Evolutionary conservation across 2,329 filamentous ascomycete species (phyloP).

Genomic region (Passalora sequoiae): DNA sequence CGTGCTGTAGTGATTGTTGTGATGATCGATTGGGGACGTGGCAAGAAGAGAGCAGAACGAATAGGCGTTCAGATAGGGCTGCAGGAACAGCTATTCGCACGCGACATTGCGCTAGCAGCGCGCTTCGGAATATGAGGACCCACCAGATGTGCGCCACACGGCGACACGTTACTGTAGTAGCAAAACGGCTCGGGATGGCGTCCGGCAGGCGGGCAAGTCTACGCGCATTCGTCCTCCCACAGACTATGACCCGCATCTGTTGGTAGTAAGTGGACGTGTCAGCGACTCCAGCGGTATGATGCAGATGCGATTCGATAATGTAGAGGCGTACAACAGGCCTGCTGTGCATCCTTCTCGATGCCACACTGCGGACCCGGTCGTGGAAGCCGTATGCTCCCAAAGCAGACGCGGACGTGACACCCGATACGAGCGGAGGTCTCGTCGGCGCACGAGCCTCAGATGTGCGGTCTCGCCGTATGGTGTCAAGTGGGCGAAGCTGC

Average conservation of each 20-base stretch:
- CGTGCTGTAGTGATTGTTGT: neutral
- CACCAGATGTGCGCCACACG: too few species aligned
- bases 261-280: neutral
- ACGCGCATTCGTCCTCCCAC: neutral
- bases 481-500: neutral
- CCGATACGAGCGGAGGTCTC: neutral
- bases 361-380: neutral
- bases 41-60: neutral
- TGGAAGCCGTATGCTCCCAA: neutral
- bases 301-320: slow-evolving; percentile 3
- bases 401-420: neutral
- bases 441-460: neutral
- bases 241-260: neutral
- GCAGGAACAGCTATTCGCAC: slow-evolving; percentile 7
- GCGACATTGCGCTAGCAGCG: slow-evolving; percentile 4
- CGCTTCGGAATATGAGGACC: too few species aligned
- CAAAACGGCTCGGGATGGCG: neutral
- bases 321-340: slow-evolving; percentile 3
- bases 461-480: neutral
- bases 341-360: slow-evolving; percentile 1
- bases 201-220: neutral
- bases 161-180: too few species aligned
- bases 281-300: neutral
- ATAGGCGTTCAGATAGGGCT: slow-evolving; percentile 4
- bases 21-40: slow-evolving; percentile 1